Evolutionary conservation across 345 rosid genomes (phyloP), one percentile per base, ranked within the genome.

Genomic region (Leavenworthia alabamica): DNA sequence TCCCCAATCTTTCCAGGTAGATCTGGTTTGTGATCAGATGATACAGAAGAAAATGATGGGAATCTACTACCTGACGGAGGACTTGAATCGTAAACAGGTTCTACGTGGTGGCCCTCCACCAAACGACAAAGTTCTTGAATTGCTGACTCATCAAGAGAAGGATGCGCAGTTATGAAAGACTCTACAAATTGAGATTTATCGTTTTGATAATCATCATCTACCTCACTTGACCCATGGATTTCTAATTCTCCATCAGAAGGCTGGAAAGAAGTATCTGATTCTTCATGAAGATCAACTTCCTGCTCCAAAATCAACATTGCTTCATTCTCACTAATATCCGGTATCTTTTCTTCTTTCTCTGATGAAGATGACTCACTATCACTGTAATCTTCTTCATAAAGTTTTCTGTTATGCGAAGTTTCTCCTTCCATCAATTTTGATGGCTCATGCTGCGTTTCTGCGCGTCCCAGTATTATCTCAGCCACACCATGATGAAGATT

Each of bases 81-180:
- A 67, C 94, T 92, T 8, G 91, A 82, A 72, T 92, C 99, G 53
- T 83, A 92, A 69, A 89, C 81, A 68, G 97, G 94, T 67, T 85
- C 89, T 59, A 68, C 76, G 39, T 73, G 86, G 61, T 70, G 61
- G 40, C 51, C 71, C 41, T 73, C 82, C 67, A 49, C 65, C 33
- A 51, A 73, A 42, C 55, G 62, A 41, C 70, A 68, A 35, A 67
- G 61, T 61, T 36, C 42, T 48, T 56, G 73, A 22, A 73, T 61
- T 51, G 66, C 87, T 47, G 79, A 66, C 41, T 64, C 75, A 26
- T 61, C 75, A 52, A 71, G 67, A 13, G 69, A 74, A 44, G 77
- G 76, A 10, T 44, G 51, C 4, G 63, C 31, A 56, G 69, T 39
- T 29, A 70, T 56, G 59, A 47, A 70, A 24, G 94, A 81, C 65